Base-by-base conservation (phyloP, 805 yeast species). In the Limtongozyma cylindracea region DNA sequence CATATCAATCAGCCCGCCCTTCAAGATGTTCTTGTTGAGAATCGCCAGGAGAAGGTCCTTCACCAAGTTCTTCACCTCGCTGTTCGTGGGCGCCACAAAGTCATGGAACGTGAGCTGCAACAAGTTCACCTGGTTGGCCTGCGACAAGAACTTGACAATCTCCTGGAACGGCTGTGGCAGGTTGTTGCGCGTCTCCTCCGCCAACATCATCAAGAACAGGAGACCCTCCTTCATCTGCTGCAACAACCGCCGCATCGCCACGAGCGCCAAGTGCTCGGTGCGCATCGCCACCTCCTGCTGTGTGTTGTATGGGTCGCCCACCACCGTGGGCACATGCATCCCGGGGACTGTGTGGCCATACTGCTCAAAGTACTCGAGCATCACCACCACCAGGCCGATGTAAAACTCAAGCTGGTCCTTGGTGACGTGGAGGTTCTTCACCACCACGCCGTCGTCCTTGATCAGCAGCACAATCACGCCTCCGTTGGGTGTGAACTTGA, bases 1-100 rank as follows among this genome's bases (percentile, higher is more conserved):
- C 25, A 71, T 54, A 38, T 84, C 96, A 20, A 88, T 84, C 1
- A 92, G 73, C 4, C 77, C 84, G n/a, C 98, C 96, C 30, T 74
- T 65, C 18, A 76, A 56, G 25, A 88, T 80, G 31, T 74, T 77
- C 39, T 72, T 72, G 44, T 82, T 82, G 29, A 88, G 80, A 17
- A 88, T 66, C 1, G 93, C 73, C 2, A 91, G 71, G 20, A 88
- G 58, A 17, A 91, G 63, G 33, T 84, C 96, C 39, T 77, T 76
- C 13, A 84, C 66, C 20, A 78, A 52, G 22, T 64, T 64, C 18
- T 58, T 55, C 9, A 67, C 68, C 10, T 53, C 56, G 20, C 55
- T 66, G 5, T 5, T 5, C 17, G 49, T 53, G 10, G 88, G 76
- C 9, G 82, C 66, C 37, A 88, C 71, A 25, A 88, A 56, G 31